Conservation (phyloP, 495 filamentous ascomycete species). For the Hypoxylon intermedium region DNA sequence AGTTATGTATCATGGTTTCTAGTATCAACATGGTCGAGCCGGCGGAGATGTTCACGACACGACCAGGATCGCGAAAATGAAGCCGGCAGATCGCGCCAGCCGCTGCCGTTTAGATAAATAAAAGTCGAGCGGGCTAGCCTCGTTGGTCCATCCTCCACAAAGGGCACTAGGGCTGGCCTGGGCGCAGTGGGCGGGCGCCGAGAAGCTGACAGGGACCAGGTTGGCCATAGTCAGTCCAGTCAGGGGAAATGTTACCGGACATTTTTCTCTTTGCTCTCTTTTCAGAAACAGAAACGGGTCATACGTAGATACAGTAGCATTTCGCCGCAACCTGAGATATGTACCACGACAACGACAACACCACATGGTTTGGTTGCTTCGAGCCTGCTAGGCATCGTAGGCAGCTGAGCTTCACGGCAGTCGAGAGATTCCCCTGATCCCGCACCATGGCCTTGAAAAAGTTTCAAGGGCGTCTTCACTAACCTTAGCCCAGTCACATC, state of each 20-base stretch:
- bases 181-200: constrained; percentile 13
- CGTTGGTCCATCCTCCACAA: constrained; percentile 27
- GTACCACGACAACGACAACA: constrained; percentile 31
- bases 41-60: constrained; percentile 7
- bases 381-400: constrained; percentile 22
- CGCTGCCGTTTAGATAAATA: constrained; percentile 25
- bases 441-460: constrained; percentile 28
- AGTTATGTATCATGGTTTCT: constrained; percentile 19
- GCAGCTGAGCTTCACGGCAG: constrained; percentile 23
- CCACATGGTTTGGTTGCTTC: constrained; percentile 48
- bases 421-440: constrained; percentile 31
- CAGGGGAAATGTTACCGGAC: constrained; percentile 41
- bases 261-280: constrained; percentile 28
- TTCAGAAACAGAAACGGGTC: constrained; percentile 24
- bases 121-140: constrained; percentile 14
- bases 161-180: constrained; percentile 17
- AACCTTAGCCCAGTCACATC: constrained; percentile 16
- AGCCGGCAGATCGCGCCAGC: constrained; percentile 37
- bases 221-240: constrained; percentile 38
- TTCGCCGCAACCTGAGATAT: constrained; percentile 34
- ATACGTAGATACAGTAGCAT: constrained; percentile 29
- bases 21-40: constrained; percentile 33
- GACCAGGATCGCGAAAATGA: constrained; percentile 30
- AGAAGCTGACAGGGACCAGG: constrained; percentile 33
- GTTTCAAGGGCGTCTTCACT: constrained; percentile 12